These are phyloP conservation scores for Cadophora sp. DNA, from an alignment of 2,329 filamentous ascomycete genomes.

Conservation along the genomic window DNA sequence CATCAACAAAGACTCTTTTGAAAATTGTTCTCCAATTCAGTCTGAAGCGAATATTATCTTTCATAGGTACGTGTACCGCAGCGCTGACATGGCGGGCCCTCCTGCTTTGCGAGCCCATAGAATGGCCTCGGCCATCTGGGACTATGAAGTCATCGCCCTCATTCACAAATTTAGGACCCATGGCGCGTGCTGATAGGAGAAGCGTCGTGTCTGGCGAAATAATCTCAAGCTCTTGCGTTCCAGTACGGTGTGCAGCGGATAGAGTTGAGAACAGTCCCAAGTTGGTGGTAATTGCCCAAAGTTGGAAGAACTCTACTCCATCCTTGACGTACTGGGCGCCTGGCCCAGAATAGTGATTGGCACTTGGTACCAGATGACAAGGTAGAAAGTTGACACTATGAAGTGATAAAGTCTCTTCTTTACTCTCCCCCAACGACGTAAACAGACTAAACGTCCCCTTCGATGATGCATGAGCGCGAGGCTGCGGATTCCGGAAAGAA, in stretches of 20 bases:
- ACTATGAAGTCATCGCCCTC: conserved; percentile 40
- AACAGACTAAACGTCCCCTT: conserved; percentile 35
- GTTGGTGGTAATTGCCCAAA: conserved; percentile 52
- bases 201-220: conserved; percentile 27
- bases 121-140: conserved; percentile 31
- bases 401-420: not conserved
- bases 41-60: conserved; percentile 29
- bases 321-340: conserved; percentile 44
- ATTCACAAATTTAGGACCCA: conserved; percentile 21
- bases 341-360: conserved; percentile 11
- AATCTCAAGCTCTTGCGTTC: conserved; percentile 13
- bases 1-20: conserved; percentile 21
- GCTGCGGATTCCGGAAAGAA: conserved; percentile 31
- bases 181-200: conserved; percentile 17
- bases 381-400: conserved; percentile 29
- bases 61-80: not conserved
- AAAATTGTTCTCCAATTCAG: conserved; percentile 36
- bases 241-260: conserved; percentile 39
- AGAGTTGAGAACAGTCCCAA: conserved; percentile 53
- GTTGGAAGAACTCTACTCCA: conserved; percentile 55
- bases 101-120: not conserved
- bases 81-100: not conserved
- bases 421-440: not conserved
- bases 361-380: conserved; percentile 22
- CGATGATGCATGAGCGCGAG: conserved; percentile 18